Evolutionary conservation across 768 basidiomycete genomes (phyloP), one percentile per base, ranked within the genome.

Genomic region (Pleurotus tuoliensis): DNA sequence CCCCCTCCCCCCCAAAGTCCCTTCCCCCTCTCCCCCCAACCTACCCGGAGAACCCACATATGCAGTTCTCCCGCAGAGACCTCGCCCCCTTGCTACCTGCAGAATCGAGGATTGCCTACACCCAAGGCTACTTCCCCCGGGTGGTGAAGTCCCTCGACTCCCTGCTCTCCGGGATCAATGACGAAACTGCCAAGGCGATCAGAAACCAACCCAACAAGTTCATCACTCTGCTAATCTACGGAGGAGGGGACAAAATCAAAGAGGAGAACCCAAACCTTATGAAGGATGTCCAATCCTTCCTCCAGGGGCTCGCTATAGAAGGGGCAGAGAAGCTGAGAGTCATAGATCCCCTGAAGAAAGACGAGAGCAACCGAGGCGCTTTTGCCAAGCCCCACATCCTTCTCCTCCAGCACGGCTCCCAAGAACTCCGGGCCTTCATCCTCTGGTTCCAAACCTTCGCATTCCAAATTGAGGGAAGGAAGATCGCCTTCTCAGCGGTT

Each of bases 401-500:
- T 3, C 5, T 43, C 1, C 15, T 43, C 4, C 41, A 20, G 12
- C 3, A 20, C 15, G 41, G 7, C 5, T 15, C 15, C 1, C 3
- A 6, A 1, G 41, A 43, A 1, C 41, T 43, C 4, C 15, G 41
- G 9, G 41, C 15, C 5, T 43, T 11, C 12, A 43, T 52, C 11
- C 15, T 52, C 16, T 52, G 34, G 38, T 38, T 16, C 50, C 34
- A 40, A 13, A 52, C 50, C 50, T 52, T 52, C 40, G 50, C 30
- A 3, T 52, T 52, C 38, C 30, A 37, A 18, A 5, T 40, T 4
- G 25, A 40, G 13, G 37, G 22, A 5, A 12, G 22, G 15, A 52
- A 52, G 20, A 20, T 20, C 1, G 50, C 50, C 0, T 38, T 52
- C 34, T 38, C 50, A 20, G 50, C 38, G 5, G 1, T 52, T 1